Evolutionary conservation across 164 flowering plant species (phyloP).

Genomic region (Macadamia integrifolia): DNA sequence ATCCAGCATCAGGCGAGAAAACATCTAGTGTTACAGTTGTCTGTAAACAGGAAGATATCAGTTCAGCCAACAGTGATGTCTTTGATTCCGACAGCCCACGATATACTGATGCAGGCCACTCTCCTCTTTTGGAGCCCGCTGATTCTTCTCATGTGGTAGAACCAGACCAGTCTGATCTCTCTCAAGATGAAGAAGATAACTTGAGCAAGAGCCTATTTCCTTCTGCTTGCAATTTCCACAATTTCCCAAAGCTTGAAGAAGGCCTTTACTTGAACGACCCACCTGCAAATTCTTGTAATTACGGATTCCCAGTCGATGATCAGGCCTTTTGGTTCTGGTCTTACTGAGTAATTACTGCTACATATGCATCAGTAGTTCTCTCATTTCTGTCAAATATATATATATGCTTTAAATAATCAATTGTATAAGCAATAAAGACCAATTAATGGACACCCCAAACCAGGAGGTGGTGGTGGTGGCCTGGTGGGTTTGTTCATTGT

Average conservation of each 20-base stretch:
- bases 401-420: too few species aligned
- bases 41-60: slow-evolving; percentile 43
- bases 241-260: slow-evolving; percentile 49
- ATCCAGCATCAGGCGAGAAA: slow-evolving; percentile 26
- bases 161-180: slow-evolving; percentile 46
- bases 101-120: slow-evolving; percentile 38
- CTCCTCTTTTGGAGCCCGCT: slow-evolving; percentile 37
- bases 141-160: slow-evolving; percentile 46
- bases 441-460: not conserved
- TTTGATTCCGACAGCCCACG: slow-evolving; percentile 60
- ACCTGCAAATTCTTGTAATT: slow-evolving; percentile 39
- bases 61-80: slow-evolving; percentile 51
- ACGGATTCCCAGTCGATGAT: slow-evolving; percentile 49
- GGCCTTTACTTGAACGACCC: slow-evolving; percentile 28
- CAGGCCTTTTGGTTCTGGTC: slow-evolving; percentile 64
- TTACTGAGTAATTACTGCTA: slow-evolving; percentile 11
- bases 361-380: not conserved
- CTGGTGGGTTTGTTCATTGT: not conserved
- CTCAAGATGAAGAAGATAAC: slow-evolving; percentile 54
- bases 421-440: not conserved
- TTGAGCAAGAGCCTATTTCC: slow-evolving; percentile 31
- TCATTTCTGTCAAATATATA: not conserved
- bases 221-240: slow-evolving; percentile 29
- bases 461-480: not conserved
- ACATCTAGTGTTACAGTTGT: slow-evolving; percentile 22